Conservation (phyloP, 768 basidiomycete genomes). For the Amanita molliuscula region DNA sequence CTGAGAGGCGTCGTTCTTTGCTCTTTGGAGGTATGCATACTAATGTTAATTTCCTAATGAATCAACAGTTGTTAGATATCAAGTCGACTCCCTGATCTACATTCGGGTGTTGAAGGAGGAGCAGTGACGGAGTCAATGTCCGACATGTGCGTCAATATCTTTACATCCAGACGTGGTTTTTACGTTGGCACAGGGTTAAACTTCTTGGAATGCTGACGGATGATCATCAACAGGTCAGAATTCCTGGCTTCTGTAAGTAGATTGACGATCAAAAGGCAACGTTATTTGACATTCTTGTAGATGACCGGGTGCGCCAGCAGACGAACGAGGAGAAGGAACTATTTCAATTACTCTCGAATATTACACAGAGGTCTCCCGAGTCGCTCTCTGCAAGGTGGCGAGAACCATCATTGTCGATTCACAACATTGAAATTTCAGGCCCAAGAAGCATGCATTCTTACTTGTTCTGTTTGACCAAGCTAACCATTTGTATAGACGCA, state of each 20-base stretch:
- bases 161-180: background rate
- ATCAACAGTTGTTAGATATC: constrained; percentile 37
- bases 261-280: background rate
- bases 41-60: background rate
- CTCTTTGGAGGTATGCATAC: constrained; percentile 46
- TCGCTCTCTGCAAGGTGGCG: constrained; percentile 77
- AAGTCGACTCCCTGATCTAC: constrained; percentile 68
- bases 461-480: background rate
- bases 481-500: constrained; percentile 35
- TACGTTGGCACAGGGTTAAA: constrained; percentile 44
- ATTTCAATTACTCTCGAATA: constrained; percentile 57
- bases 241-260: constrained; percentile 77
- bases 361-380: constrained; percentile 59
- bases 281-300: constrained; percentile 22
- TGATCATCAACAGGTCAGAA: constrained; percentile 43
- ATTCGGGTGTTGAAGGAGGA: constrained; percentile 93
- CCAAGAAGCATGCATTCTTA: constrained; percentile 50
- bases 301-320: constrained; percentile 66
- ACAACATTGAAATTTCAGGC: constrained; percentile 76
- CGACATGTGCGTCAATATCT: constrained; percentile 53
- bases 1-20: constrained; percentile 91
- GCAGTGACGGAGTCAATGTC: constrained; percentile 82
- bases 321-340: constrained; percentile 56
- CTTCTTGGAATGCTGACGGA: constrained; percentile 66
- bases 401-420: constrained; percentile 83